Conservation (phyloP, 352 stramenopile species). For the Globisporangium splendens region DNA sequence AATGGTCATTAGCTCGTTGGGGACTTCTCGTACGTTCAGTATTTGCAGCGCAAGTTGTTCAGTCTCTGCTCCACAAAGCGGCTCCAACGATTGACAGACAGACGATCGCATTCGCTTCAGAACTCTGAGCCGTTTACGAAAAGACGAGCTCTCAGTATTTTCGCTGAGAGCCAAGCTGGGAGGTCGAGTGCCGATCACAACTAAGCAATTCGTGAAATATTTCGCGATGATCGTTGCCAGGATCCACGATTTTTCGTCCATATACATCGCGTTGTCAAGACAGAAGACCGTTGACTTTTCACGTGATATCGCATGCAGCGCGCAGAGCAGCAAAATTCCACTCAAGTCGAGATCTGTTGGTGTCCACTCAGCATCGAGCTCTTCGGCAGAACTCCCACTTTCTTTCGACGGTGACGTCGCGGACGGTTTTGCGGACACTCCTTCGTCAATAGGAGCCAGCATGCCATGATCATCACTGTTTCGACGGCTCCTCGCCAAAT, state of each 20-base stretch:
- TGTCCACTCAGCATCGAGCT: conserved; percentile 44
- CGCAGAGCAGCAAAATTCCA: conserved; percentile 74
- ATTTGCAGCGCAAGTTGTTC: conserved; percentile 63
- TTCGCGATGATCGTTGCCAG: conserved; percentile 78
- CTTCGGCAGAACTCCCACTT: not conserved
- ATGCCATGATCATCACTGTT: conserved; percentile 19
- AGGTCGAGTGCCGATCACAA: conserved; percentile 67
- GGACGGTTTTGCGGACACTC: not conserved
- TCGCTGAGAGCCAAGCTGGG: conserved; percentile 62
- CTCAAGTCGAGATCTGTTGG: conserved; percentile 64
- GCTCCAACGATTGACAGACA: conserved; percentile 42
- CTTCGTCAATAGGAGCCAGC: conserved; percentile 13
- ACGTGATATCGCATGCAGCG: conserved; percentile 73
- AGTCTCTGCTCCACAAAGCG: conserved; percentile 50
- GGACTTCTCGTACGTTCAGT: conserved; percentile 56
- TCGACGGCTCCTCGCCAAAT: conserved; percentile 29
- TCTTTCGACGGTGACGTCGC: not conserved
- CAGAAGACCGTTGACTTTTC: conserved; percentile 67
- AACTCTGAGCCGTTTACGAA: conserved; percentile 69
- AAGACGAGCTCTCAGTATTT: conserved; percentile 72
- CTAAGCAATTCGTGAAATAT: conserved; percentile 85
- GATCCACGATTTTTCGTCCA: conserved; percentile 85
- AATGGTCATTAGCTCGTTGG: conserved; percentile 55
- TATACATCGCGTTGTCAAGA: conserved; percentile 85
- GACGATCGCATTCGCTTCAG: conserved; percentile 66